Base-by-base conservation (phyloP, 805 yeast species). In the Starmerella ratchasimensis region DNA sequence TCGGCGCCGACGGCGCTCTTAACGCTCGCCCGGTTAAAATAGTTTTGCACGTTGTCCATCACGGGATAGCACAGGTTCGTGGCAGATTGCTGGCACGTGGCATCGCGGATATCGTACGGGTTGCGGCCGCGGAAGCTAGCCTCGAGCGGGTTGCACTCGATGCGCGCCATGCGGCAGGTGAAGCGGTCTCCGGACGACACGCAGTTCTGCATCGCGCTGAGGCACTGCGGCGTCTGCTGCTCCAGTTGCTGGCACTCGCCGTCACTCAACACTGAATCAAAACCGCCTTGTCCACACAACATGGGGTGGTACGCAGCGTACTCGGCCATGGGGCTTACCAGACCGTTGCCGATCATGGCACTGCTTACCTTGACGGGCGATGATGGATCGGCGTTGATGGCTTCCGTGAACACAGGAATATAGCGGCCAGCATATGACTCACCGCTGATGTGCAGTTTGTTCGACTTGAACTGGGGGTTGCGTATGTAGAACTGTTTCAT, bases 341-440 rank as follows among this genome's bases (percentile, higher is more conserved):
- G 71, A 37, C 97, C 96, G 57, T 86, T 86, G 45, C 97, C 97
- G 52, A 86, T 86, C 55, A 88, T 55, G 15, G 86, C 76, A 3
- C 94, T 80, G 10, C 79, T 63, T 48, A 84, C 65, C 51, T 81
- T 72, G 53, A 77, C 74, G 16, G 68, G 61, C 39, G 73, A 62
- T 48, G 63, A 68, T n/a, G 37, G 48, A 48, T 53, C 68, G 43
- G 49, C 60, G 60, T 63, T 46, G 36, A 73, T 69, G 43, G 71
- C 74, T 28, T 67, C 64, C 16, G 77, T 77, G 51, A 73, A 80
- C 8, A 71, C 80, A 16, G 98, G 98, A 47, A 86, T 80, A 61
- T 88, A 86, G 55, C 83, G 93, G 35, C 96, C 95, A 15, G 88
- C 95, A 54, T 86, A 84, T 7, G 93, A 79, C 57, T 84, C 95